Evolutionary conservation across 352 stramenopile species (phyloP), one percentile per base, ranked within the genome.

Genomic region (Phytophthora macrochlamydospora): DNA sequence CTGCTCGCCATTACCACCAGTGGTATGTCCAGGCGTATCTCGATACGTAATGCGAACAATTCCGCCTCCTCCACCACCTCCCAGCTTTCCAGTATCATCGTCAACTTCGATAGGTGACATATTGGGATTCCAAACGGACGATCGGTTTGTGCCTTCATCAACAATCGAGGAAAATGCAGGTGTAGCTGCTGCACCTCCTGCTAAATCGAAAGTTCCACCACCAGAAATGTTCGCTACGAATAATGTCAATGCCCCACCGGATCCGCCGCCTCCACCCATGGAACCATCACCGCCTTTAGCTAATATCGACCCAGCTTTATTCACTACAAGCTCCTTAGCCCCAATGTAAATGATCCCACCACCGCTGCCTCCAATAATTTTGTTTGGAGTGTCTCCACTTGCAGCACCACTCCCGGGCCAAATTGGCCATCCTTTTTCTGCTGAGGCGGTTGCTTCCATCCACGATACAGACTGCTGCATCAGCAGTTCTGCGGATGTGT

Each of bases 321-420:
- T 62, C 14, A 95, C 64, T 4, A 71, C 59, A 3, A 95, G 68
- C 13, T 75, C 77, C 53, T 73, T 79, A 1, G 84, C 76, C 0
- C 75, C 67, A 45, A 95, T 65, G 67, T 93, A 88, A 29, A 95
- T 76, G 9, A 95, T 59, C 11, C 88, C 88, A 43, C 88, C 88
- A 7, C 88, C 88, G 55, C 69, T 83, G 2, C 86, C 88, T 12
- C 85, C 88, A 50, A 67, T 76, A n/a, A 92, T 63, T 14, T 75
- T 71, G 40, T 79, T 78, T 1, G 79, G 71, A 4, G 63, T 81
- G 33, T 89, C 80, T 28, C 78, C 78, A 58, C 73, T 88, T 29
- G 66, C 56, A 28, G 83, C 83, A 49, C 81, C 82, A 59, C 83
- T 92, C 54, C 83, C 83, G 12, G 83, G 83, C 83, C 83, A 92